Evolutionary conservation across 345 rosid species (phyloP).

Genomic region (Lepidium aucheri): DNA sequence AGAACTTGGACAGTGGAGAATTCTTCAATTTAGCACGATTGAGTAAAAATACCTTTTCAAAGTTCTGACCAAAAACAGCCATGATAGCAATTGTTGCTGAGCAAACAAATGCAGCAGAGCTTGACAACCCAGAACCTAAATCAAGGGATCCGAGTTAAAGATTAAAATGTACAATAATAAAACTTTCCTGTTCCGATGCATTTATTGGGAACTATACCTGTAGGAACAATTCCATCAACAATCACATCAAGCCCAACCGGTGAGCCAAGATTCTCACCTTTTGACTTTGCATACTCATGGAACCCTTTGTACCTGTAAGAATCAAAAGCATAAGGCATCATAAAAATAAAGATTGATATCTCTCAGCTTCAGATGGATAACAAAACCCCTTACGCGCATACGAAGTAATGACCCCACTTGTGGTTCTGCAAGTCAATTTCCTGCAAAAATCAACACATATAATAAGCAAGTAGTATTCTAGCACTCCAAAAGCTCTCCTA

Average conservation of each 20-base stretch:
- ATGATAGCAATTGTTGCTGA: slow-evolving; percentile 88
- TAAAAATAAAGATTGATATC: neutral
- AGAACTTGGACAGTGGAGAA: neutral
- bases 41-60: slow-evolving; percentile 56
- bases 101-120: slow-evolving; percentile 97
- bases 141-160: neutral
- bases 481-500: neutral
- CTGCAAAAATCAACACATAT: slow-evolving; percentile 34
- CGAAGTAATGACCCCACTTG: slow-evolving; percentile 92
- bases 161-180: neutral
- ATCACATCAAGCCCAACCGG: slow-evolving; percentile 84
- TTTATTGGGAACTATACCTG: slow-evolving; percentile 38
- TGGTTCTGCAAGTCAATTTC: slow-evolving; percentile 83
- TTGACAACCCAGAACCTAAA: slow-evolving; percentile 87
- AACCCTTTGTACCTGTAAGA: slow-evolving; percentile 78
- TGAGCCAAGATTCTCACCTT: slow-evolving; percentile 56
- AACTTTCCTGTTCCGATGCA: neutral
- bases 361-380: neutral
- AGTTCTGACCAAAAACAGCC: slow-evolving; percentile 63
- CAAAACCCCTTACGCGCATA: slow-evolving; percentile 66
- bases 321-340: no score
- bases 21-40: neutral
- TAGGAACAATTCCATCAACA: slow-evolving; percentile 92
- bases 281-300: slow-evolving; percentile 61
- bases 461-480: neutral